Percentiles rank a stretch among this genome's conserved stretches.
These are phyloP conservation scores for Pythium aphanidermatum DNA, from an alignment of 352 stramenopile species.

Conservation along the genomic window DNA sequence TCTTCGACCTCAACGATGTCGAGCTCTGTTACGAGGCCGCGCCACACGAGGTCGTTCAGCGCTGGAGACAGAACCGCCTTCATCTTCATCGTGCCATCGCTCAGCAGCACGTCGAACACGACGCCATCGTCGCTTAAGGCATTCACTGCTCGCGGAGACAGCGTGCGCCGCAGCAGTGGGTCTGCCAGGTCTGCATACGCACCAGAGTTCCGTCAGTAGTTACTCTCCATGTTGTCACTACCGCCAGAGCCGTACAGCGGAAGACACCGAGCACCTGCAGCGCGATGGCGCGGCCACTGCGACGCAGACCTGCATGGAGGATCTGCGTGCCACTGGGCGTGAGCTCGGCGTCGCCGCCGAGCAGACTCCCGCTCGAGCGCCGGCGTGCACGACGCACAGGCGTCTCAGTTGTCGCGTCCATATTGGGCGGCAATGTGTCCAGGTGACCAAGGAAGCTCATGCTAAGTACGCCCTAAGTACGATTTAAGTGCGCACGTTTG, in stretches of 20 bases:
- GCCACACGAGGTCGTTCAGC: slow-evolving; percentile 38
- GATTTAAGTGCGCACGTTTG: slow-evolving; percentile 9
- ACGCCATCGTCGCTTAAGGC: slow-evolving; percentile 23
- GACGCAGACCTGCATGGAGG: slow-evolving; percentile 15
- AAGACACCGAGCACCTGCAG: slow-evolving; percentile 53
- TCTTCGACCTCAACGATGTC: slow-evolving; percentile 29
- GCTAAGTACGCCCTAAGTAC: slow-evolving; percentile 3
- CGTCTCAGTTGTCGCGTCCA: too few species aligned
- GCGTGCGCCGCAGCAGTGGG: slow-evolving; percentile 27
- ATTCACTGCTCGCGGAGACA: slow-evolving; percentile 15
- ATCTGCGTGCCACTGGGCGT: slow-evolving; percentile 33
- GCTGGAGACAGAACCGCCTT: slow-evolving; percentile 38
- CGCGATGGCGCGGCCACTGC: slow-evolving; percentile 11
- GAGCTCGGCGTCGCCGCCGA: slow-evolving; percentile 19
- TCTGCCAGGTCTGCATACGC: slow-evolving; percentile 38
- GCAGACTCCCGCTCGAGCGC: slow-evolving; percentile 2
- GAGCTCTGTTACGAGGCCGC: slow-evolving; percentile 16
- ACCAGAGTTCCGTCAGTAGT: background rate
- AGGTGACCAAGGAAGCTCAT: background rate
- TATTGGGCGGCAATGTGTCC: background rate
- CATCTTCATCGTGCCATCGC: slow-evolving; percentile 44
- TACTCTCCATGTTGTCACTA: background rate
- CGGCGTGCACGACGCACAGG: slow-evolving; percentile 6
- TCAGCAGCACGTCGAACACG: slow-evolving; percentile 61
- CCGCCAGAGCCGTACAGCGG: slow-evolving; percentile 39